phyloP scores from a whole-genome alignment of 1,284 basidiomycete species.

The Vanrija sp. region DNA sequence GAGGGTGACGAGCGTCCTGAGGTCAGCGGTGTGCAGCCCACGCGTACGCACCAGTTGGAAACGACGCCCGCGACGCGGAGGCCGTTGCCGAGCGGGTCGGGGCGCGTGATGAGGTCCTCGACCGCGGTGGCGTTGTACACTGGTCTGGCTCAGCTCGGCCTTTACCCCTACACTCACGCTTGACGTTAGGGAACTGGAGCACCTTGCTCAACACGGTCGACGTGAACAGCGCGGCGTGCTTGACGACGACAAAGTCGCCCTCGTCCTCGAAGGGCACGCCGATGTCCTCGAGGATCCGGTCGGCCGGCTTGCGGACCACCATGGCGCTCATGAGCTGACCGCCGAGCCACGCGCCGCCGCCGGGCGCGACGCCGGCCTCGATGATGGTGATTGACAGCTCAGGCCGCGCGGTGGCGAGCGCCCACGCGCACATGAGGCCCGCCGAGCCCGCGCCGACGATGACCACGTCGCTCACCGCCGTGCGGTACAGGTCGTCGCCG shows the following conservation, averaged over 20 bases:
- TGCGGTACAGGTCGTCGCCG: constrained; percentile 28
- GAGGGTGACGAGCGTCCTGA: constrained; percentile 64
- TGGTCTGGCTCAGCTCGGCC: background rate
- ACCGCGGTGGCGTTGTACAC: constrained; percentile 67
- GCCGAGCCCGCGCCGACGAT: constrained; percentile 77
- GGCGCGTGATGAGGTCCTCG: constrained; percentile 68
- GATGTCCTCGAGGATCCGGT: constrained; percentile 67
- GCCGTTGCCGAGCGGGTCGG: constrained; percentile 43
- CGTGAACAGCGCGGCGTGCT: constrained; percentile 77
- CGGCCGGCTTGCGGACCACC: constrained; percentile 79
- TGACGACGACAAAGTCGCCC: constrained; percentile 67
- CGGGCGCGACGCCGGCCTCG: constrained; percentile 77
- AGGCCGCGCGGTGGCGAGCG: constrained; percentile 63
- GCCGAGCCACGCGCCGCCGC: constrained; percentile 66
- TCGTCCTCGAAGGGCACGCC: constrained; percentile 79
- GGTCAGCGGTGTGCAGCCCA: background rate
- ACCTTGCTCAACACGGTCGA: constrained; percentile 72
- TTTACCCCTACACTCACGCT: constrained; percentile 11
- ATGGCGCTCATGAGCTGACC: constrained; percentile 81
- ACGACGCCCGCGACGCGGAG: constrained; percentile 79
- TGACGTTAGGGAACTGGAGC: constrained; percentile 68
- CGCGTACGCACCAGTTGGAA: constrained; percentile 60
- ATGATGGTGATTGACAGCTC: constrained; percentile 76
- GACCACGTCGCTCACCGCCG: constrained; percentile 58
- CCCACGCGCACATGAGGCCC: constrained; percentile 73